phyloP scores from a whole-genome alignment of 306 rosid species.

The Quercus agrifolia region DNA sequence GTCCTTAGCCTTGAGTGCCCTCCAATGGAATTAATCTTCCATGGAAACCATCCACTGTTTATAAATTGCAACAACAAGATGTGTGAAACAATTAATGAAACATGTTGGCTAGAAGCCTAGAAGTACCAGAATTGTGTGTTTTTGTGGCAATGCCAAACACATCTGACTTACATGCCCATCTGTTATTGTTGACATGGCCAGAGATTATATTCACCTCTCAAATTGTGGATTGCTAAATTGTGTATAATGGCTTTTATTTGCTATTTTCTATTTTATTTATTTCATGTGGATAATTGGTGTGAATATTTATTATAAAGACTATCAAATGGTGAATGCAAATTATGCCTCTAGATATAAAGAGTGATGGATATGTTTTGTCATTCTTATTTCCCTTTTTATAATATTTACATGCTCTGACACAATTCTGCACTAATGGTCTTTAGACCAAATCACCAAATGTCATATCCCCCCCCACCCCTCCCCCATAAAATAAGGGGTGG shows the following conservation, averaged over 20 bases:
- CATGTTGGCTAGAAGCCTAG: background rate
- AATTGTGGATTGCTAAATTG: background rate
- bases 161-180: background rate
- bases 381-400: background rate
- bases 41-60: background rate
- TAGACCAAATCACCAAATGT: background rate
- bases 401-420: background rate
- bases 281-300: background rate
- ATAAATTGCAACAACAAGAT: background rate
- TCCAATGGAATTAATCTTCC: background rate
- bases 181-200: background rate
- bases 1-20: background rate
- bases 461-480: no score
- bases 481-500: no score
- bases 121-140: background rate
- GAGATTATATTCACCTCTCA: background rate
- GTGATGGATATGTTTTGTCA: background rate
- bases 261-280: no score
- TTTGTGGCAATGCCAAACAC: background rate
- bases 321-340: background rate
- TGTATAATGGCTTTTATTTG: background rate
- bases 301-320: background rate
- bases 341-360: background rate
- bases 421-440: slow-evolving; percentile 1
- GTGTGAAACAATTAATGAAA: background rate